phyloP scores from a whole-genome alignment of 345 rosid genomes.

The Heritiera littoralis region DNA sequence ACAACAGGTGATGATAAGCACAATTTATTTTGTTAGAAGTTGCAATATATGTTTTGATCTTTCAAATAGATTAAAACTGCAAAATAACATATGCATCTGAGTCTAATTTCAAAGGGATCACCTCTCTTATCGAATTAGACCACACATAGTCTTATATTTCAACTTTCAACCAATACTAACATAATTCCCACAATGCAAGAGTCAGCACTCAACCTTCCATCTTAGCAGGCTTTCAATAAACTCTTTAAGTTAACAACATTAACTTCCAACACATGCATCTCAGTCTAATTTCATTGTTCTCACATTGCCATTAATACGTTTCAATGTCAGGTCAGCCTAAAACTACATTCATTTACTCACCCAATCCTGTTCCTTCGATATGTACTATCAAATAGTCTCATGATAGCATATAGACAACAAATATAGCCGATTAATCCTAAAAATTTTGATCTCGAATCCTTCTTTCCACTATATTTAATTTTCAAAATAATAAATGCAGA shows the following conservation, averaged over 20 bases:
- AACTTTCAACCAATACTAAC: not conserved
- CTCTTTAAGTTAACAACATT: not conserved
- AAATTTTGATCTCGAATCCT: conserved; percentile 1
- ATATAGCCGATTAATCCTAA: not conserved
- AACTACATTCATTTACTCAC: not conserved
- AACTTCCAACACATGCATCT: not conserved
- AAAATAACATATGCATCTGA: too few relatives aligned
- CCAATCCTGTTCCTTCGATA: not conserved
- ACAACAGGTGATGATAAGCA: not conserved
- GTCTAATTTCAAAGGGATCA: not conserved
- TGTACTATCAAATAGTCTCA: not conserved
- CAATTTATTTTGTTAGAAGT: not conserved
- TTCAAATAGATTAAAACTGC: not conserved
- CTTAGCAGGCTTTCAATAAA: not conserved
- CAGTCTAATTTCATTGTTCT: not conserved
- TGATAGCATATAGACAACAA: not conserved
- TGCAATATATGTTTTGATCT: not conserved
- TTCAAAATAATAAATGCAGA: not conserved
- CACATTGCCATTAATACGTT: not conserved
- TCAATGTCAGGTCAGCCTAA: not conserved
- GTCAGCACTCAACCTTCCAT: not conserved
- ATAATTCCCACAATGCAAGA: not conserved
- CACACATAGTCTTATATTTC: not conserved
- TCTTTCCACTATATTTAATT: not conserved
- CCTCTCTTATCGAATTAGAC: not conserved